phyloP scores from a whole-genome alignment of 208 protist genomes.

The Herpetomonas tarakana region DNA sequence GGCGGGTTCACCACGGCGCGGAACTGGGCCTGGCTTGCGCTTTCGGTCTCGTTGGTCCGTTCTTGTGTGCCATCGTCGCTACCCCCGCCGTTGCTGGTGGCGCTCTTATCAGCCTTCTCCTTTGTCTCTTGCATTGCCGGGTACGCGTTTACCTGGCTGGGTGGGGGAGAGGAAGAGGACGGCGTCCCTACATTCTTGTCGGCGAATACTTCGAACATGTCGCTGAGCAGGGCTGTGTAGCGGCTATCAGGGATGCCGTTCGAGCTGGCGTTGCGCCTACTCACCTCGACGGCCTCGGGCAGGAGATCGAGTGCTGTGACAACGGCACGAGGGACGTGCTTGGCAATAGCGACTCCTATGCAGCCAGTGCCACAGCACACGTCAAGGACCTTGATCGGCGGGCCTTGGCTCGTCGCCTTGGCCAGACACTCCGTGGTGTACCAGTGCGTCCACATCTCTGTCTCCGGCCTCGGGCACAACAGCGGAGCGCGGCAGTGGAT shows the following conservation, averaged over 20 bases:
- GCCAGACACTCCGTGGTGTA: slow-evolving; percentile 43
- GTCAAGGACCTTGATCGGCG: slow-evolving; percentile 60
- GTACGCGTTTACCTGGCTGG: not conserved
- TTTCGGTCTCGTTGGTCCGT: not conserved
- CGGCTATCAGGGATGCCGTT: slow-evolving; percentile 54
- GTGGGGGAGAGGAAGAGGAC: not conserved
- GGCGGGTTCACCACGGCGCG: not conserved
- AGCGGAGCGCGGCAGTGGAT: slow-evolving; percentile 67
- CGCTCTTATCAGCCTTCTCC: not conserved
- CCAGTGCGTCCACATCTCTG: slow-evolving; percentile 90
- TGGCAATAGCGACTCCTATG: slow-evolving; percentile 82
- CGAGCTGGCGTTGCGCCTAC: slow-evolving; percentile 40
- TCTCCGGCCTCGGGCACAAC: slow-evolving; percentile 81
- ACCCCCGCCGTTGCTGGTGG: not conserved
- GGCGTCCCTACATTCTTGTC: slow-evolving; percentile 2
- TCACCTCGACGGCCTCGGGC: slow-evolving; percentile 39
- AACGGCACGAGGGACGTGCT: slow-evolving; percentile 40
- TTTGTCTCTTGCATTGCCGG: not conserved
- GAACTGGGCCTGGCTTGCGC: not conserved
- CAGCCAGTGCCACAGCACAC: slow-evolving; percentile 88
- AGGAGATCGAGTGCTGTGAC: slow-evolving; percentile 71
- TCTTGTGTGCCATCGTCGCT: not conserved
- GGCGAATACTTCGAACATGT: slow-evolving; percentile 77
- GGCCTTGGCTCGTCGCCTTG: no score
- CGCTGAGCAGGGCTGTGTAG: slow-evolving; percentile 54